Base-by-base conservation (phyloP, 2,329 filamentous ascomycete species). In the Aspergillus sp. region DNA sequence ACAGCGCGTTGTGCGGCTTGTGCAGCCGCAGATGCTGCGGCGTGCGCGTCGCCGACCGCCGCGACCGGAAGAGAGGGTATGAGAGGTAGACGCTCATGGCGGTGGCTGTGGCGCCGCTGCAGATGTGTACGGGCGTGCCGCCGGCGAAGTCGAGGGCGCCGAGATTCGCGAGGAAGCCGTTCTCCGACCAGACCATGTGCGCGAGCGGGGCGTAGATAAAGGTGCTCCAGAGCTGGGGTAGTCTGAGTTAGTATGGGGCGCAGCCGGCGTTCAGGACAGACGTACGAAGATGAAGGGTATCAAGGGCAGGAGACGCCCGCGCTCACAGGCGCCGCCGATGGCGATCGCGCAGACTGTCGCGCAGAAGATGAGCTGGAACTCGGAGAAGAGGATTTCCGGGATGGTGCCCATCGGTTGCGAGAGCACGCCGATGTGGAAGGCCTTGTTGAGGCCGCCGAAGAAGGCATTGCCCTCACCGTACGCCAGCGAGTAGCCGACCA, bases 311-410 rank as follows among this genome's bases (percentile, higher is more conserved):
- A 79, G 60, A 19, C 76, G 65, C 0, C 77, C 77, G 33, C 76
- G 65, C 60, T 79, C 77, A 59, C 75, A 79, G 30, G 73, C 71
- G 13, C 77, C 77, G 5, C 77, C 77, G 8, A 79, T 71, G 1
- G 76, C 73, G 58, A 80, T 80, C 1, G 76, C 77, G 57, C 76
- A 80, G 1, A 80, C 77, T 1, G 77, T 80, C 0, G 77, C 77
- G 50, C 73, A 68, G 52, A 79, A 79, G 1, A 80, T 73, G 9
- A 79, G 64, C 63, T 80, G 78, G 49, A 80, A 80, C 60, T 79
- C 76, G 46, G 74, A 77, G 63, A 80, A 80, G 4, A 80, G 59
- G 11, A 79, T 73, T 5, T 76, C 77, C 0, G 77, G 77, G 42
- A 79, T 79, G 0, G 75, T 77, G 3, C 78, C 76, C 1, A 80